phyloP scores from a whole-genome alignment of 2,329 filamentous ascomycete genomes.

The Bipolaris gigantea region DNA sequence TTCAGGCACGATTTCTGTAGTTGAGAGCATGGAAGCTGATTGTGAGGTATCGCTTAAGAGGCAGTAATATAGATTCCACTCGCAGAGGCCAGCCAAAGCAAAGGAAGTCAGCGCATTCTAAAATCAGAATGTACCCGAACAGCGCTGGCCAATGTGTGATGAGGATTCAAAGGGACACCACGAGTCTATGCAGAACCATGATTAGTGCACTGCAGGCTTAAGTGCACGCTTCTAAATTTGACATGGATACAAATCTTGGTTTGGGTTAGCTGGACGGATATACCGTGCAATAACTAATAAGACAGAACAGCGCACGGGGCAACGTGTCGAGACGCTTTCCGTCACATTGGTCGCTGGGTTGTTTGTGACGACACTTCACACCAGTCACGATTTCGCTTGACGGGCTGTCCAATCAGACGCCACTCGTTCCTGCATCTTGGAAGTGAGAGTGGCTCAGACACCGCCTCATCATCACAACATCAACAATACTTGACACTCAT shows the following conservation, averaged over 20 bases:
- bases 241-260: neutral
- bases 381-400: constrained; percentile 4
- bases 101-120: neutral
- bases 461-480: constrained; percentile 4
- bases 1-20: neutral
- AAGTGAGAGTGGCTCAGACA: constrained; percentile 5
- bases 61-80: neutral
- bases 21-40: neutral
- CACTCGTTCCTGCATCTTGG: constrained; percentile 7
- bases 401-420: constrained; percentile 7
- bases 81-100: neutral
- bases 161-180: no score
- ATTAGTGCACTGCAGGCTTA: neutral
- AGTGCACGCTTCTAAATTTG: neutral
- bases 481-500: constrained; percentile 3
- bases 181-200: neutral
- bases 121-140: neutral
- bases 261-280: neutral
- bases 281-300: neutral
- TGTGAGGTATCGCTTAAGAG: neutral
- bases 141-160: neutral
- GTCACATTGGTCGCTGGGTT: constrained; percentile 4
- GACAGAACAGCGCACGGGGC: neutral
- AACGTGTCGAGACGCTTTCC: constrained; percentile 6
- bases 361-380: constrained; percentile 13